Conservation (phyloP, 441 rosid species). For the Metrosideros polymorpha region DNA sequence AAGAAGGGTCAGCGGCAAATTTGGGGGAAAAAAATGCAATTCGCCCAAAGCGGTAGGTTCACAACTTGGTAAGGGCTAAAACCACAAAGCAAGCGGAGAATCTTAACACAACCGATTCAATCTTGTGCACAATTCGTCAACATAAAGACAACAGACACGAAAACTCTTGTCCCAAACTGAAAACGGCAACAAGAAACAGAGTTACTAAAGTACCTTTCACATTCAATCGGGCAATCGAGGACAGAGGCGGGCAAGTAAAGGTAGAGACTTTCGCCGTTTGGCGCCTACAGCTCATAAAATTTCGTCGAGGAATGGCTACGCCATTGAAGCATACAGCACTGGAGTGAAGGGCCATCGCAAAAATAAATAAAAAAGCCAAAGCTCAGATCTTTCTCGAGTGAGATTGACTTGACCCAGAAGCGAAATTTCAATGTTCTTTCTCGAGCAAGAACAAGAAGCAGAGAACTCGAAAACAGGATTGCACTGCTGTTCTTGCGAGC, state of each 20-base stretch:
- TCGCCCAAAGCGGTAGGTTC: background rate
- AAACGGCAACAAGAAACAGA: background rate
- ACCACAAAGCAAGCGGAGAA: background rate
- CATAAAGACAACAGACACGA: background rate
- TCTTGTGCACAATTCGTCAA: background rate
- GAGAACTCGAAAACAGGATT: background rate
- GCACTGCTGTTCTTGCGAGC: background rate
- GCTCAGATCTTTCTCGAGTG: background rate
- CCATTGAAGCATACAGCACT: background rate
- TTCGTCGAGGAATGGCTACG: background rate
- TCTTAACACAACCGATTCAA: background rate
- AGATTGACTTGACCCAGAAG: background rate
- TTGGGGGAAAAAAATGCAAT: background rate
- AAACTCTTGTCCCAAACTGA: background rate
- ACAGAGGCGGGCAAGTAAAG: background rate
- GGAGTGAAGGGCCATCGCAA: conserved; percentile 3
- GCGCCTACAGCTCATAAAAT: background rate
- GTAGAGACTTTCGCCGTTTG: background rate
- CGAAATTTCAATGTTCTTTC: background rate
- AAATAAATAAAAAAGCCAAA: background rate
- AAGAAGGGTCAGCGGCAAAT: background rate
- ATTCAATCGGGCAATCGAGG: background rate
- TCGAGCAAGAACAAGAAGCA: background rate
- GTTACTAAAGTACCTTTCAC: background rate
- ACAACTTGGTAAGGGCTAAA: background rate